A percentile compares a stretch with the other conserved stretches of the same genome.
These are phyloP conservation scores for Saposhnikovia divaricata DNA, from an alignment of 129 eudicot species.

Conservation along the genomic window DNA sequence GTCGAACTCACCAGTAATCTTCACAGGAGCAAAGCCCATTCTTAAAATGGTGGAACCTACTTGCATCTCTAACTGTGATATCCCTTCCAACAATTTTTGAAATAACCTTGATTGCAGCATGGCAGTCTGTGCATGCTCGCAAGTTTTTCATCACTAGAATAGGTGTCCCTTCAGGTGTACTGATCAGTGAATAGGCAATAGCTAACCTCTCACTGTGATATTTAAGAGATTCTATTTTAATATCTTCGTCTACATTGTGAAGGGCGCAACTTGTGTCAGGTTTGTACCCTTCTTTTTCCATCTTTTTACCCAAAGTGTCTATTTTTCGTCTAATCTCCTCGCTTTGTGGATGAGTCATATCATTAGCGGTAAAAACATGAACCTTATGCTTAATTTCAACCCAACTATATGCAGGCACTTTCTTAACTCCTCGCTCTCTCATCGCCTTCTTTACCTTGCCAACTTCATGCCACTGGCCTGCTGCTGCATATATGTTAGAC, in stretches of 20 bases:
- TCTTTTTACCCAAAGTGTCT: conserved; percentile 28
- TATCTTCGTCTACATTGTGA: conserved; percentile 55
- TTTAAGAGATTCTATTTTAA: conserved; percentile 57
- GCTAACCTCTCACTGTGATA: conserved; percentile 79
- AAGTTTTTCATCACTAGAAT: conserved; percentile 67
- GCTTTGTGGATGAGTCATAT: conserved; percentile 51
- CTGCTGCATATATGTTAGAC: conserved; percentile 76
- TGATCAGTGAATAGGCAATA: conserved; percentile 61
- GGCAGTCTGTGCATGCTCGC: conserved; percentile 78
- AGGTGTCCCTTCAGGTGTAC: conserved; percentile 63
- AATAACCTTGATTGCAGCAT: conserved; percentile 76
- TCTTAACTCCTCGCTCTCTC: conserved; percentile 67
- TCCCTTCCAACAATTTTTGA: conserved; percentile 64
- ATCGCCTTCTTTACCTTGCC: conserved; percentile 64
- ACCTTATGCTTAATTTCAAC: conserved; percentile 52
- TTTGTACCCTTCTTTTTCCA: conserved; percentile 74
- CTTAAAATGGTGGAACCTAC: conserved; percentile 75
- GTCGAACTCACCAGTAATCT: conserved; percentile 60
- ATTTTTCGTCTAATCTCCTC: conserved; percentile 48
- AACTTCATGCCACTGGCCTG: conserved; percentile 66
- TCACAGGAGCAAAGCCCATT: conserved; percentile 75
- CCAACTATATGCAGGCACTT: conserved; percentile 77
- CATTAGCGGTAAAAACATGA: conserved; percentile 64
- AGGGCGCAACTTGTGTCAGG: conserved; percentile 66
- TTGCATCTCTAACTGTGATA: conserved; percentile 65